These are phyloP conservation scores for Paragyromitra xinjiangensis DNA, from an alignment of 495 filamentous ascomycete species.

Conservation along the genomic window DNA sequence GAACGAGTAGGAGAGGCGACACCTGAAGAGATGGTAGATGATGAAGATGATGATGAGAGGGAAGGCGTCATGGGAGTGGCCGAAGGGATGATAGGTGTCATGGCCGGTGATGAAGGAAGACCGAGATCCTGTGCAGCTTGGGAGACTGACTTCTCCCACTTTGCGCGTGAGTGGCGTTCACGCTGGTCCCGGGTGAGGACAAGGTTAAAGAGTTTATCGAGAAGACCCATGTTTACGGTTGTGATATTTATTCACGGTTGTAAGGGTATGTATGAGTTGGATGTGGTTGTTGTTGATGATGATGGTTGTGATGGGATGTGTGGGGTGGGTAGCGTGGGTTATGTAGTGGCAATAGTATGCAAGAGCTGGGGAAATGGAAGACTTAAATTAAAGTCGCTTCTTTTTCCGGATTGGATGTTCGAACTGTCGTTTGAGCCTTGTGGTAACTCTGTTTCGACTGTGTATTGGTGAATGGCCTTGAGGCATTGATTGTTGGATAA, in stretches of 20 bases:
- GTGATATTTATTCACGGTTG: constrained; percentile 19
- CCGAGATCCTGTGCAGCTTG: constrained; percentile 47
- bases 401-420: constrained; percentile 48
- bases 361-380: constrained; percentile 16
- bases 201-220: constrained; percentile 54
- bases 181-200: constrained; percentile 55
- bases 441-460: constrained; percentile 49
- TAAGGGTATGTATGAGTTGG: constrained; percentile 18
- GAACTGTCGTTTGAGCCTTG: constrained; percentile 50
- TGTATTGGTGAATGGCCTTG: constrained; percentile 52
- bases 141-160: constrained; percentile 53
- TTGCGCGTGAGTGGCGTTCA: constrained; percentile 52
- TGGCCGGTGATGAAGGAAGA: constrained; percentile 36
- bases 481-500: constrained; percentile 54
- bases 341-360: constrained; percentile 23
- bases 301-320: constrained; percentile 24
- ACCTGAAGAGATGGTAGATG: constrained; percentile 41
- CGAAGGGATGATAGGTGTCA: constrained; percentile 45
- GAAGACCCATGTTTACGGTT: constrained; percentile 45
- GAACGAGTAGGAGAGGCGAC: constrained; percentile 52
- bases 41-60: constrained; percentile 54
- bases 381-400: constrained; percentile 48
- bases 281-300: constrained; percentile 15
- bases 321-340: constrained; percentile 12
- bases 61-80: constrained; percentile 56